These are phyloP conservation scores for Lactarius sanguifluus DNA, from an alignment of 768 basidiomycete genomes.

Conservation along the genomic window DNA sequence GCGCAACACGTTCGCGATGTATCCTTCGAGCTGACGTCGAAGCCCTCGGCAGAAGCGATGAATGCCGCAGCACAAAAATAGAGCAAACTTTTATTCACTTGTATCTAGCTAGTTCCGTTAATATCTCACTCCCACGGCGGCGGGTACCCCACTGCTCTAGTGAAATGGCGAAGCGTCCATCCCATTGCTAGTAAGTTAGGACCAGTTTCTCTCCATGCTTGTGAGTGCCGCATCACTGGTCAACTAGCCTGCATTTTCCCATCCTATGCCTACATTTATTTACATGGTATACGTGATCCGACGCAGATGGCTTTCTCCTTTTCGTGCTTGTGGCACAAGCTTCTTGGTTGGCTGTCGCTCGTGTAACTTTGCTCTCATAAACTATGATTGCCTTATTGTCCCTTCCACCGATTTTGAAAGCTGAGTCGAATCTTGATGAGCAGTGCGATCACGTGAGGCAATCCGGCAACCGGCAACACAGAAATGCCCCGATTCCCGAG, in stretches of 20 bases:
- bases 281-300: background rate
- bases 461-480: background rate
- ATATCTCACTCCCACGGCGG: background rate
- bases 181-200: background rate
- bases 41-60: slow-evolving; percentile 41
- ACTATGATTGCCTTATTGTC: too few relatives aligned
- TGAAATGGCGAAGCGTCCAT: background rate
- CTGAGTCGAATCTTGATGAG: too few relatives aligned
- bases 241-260: background rate
- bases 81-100: background rate
- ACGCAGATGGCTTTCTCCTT: background rate
- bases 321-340: background rate
- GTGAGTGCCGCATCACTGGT: background rate
- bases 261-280: background rate
- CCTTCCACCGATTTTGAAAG: too few relatives aligned
- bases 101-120: slow-evolving; percentile 3
- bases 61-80: slow-evolving; percentile 39
- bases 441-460: background rate
- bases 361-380: background rate
- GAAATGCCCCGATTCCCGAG: background rate
- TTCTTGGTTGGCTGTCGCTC: background rate
- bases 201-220: background rate
- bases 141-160: background rate
- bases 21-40: slow-evolving; percentile 7
- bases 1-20: slow-evolving; percentile 36